Evolutionary conservation across 2,329 filamentous ascomycete genomes (phyloP), one percentile per base, ranked within the genome.

Genomic region (Domatiomyces globalis): DNA sequence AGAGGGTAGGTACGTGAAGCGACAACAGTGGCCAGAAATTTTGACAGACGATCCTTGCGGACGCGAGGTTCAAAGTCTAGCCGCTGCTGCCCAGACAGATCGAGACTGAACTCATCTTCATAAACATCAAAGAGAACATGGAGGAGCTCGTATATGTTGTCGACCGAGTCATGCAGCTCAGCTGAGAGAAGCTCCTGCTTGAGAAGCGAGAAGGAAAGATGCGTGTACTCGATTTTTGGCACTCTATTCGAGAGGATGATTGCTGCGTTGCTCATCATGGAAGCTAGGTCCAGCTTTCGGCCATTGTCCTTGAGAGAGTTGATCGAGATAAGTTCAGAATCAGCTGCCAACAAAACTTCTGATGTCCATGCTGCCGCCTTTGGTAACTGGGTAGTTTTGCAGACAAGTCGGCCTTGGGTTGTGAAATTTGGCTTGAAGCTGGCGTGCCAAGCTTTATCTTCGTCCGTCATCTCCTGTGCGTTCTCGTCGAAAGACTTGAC

Each of bases 141-240:
- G 1, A 87, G 83, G 36, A 98, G 73, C 54, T 87, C 78, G 92
- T 94, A 98, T 1, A 92, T 80, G 20, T 68, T 57, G n/a, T 62
- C 61, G 56, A 72, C 69, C 25, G 63, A 56, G 20, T 22, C 45
- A 6, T 25, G 22, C 25, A 17, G n/a, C 33, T 20, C 47, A 4
- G 47, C 45, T 8, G 25, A 17, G 10, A n/a, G 22, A 17, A 47
- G 12, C 33, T 39, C 33, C 10, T 39, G 33, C 33, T 62, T 60
- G 36, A 65, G 68, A 46, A 61, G 60, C 42, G 59, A 58, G 51
- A 70, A 66, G 49, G 69, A 61, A 29, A 63, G 56, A 20, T 46
- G 42, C 7, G 45, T 43, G 46, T 60, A 58, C 27, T 51, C 49
- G 39, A 57, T 80, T 44, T 71, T 72, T 5, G 87, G 86, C 42